A percentile compares a stretch with the other conserved stretches of the same genome.
Conservation (phyloP, 139 green algal genomes). For the Diplosphaera chodatii region DNA sequence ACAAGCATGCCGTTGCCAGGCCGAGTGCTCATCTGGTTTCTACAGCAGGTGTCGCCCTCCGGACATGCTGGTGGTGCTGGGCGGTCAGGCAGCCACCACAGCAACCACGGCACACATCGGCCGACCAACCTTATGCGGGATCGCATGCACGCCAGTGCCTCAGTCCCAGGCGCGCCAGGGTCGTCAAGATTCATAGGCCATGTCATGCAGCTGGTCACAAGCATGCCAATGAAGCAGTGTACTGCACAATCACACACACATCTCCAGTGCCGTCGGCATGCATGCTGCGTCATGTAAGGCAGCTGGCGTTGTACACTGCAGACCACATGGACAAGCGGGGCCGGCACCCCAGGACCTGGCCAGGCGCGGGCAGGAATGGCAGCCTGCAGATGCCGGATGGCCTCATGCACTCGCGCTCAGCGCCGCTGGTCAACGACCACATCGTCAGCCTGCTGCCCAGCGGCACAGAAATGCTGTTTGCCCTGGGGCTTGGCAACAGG, state of each 20-base stretch:
- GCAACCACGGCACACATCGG: not conserved
- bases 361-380: too few relatives aligned
- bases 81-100: too few relatives aligned
- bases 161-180: not conserved
- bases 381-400: not conserved
- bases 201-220: too few relatives aligned
- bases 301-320: not conserved
- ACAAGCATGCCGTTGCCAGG: too few relatives aligned
- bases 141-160: not conserved
- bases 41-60: not conserved
- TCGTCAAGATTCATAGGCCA: too few relatives aligned
- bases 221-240: too few relatives aligned
- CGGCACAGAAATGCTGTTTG: constrained; percentile 71
- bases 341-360: not conserved
- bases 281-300: too few relatives aligned
- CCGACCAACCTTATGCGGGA: not conserved
- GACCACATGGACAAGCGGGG: not conserved
- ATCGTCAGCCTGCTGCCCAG: constrained; percentile 67
- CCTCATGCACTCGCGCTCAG: not conserved
- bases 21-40: too few relatives aligned
- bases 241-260: too few relatives aligned
- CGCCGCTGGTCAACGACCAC: constrained; percentile 17
- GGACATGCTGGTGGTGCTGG: too few relatives aligned
- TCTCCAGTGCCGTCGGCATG: too few relatives aligned
- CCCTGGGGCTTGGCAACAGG: constrained; percentile 57